phyloP scores from a whole-genome alignment of 192 early-diverging fungal species.

The Podila epigama region DNA sequence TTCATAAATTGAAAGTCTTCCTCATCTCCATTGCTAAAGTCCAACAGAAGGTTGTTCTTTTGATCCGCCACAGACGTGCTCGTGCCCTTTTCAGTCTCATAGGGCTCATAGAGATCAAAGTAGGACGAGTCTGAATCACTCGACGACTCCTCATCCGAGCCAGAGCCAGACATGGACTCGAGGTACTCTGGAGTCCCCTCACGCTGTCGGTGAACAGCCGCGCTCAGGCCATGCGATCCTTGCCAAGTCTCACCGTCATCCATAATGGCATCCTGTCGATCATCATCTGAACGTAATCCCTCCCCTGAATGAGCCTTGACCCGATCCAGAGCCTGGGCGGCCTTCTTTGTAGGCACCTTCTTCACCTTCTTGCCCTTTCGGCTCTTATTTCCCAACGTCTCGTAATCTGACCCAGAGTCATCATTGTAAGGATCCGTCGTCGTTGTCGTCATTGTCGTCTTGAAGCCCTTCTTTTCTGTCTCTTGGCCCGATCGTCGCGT shows the following conservation, averaged over 20 bases:
- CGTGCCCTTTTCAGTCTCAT: slow-evolving; percentile 26
- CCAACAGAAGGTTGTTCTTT: slow-evolving; percentile 18
- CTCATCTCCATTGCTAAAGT: slow-evolving; percentile 33
- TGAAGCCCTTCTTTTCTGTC: slow-evolving; percentile 1
- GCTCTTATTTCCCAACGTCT: background rate
- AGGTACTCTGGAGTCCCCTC: slow-evolving; percentile 41
- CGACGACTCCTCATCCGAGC: slow-evolving; percentile 34
- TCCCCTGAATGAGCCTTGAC: no score
- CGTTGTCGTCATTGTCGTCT: background rate
- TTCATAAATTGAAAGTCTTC: slow-evolving; percentile 60
- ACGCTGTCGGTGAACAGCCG: background rate
- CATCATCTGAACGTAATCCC: slow-evolving; percentile 5
- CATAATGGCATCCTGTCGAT: slow-evolving; percentile 8
- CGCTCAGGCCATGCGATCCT: background rate
- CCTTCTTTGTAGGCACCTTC: slow-evolving; percentile 22
- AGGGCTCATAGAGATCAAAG: slow-evolving; percentile 47
- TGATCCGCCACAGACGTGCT: slow-evolving; percentile 1
- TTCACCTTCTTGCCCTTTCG: slow-evolving; percentile 34
- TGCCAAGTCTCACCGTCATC: background rate
- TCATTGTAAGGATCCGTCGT: background rate
- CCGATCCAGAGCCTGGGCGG: slow-evolving; percentile 1
- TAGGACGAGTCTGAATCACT: slow-evolving; percentile 46
- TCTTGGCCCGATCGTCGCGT: slow-evolving; percentile 1
- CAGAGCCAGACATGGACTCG: slow-evolving; percentile 21
- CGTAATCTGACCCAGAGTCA: slow-evolving; percentile 39